Conservation (phyloP, 306 rosid genomes). For the Cucumis sativus region DNA sequence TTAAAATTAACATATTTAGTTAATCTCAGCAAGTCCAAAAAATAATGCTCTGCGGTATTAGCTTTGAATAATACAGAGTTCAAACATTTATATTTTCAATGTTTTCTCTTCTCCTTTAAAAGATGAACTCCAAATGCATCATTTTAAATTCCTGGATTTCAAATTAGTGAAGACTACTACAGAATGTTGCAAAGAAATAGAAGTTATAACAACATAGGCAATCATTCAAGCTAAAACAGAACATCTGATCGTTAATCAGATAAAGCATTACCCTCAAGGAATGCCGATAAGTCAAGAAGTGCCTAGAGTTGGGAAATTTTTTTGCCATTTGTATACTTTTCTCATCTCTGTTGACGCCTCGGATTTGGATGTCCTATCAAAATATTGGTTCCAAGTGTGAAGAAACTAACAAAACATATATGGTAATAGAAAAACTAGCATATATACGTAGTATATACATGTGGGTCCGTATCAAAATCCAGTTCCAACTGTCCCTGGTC, state of each 20-base stretch:
- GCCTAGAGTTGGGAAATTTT: constrained; percentile 74
- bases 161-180: neutral
- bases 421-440: neutral
- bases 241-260: neutral
- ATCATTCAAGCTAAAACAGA: neutral
- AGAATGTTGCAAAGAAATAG: neutral
- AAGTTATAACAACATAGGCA: neutral
- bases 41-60: neutral
- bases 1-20: constrained; percentile 10
- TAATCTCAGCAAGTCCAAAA: neutral
- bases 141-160: neutral
- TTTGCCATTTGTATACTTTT: constrained; percentile 79
- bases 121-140: neutral
- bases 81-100: neutral
- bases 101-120: neutral
- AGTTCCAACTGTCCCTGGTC: constrained; percentile 91
- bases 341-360: constrained; percentile 96
- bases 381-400: neutral
- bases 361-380: constrained; percentile 80
- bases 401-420: neutral
- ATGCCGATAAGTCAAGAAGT: constrained; percentile 85
- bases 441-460: constrained; percentile 43
- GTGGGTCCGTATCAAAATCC: constrained; percentile 70
- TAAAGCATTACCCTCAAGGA: constrained; percentile 57
- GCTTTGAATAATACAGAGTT: neutral